Conservation (phyloP, 805 yeast genomes). For the Hanseniaspora hatyaiensis region DNA sequence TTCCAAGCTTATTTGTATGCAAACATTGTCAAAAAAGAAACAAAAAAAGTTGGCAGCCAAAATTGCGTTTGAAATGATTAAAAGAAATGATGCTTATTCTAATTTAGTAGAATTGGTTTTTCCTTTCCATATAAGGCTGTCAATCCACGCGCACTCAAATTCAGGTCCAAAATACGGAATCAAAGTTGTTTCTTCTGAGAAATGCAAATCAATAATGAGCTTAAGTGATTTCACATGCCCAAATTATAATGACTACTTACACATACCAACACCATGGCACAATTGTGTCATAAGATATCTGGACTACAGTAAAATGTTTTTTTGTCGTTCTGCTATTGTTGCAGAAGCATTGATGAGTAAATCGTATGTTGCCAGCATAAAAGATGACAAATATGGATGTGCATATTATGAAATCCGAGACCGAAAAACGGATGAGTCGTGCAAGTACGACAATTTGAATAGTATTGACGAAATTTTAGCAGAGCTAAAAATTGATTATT, state of each 20-base stretch:
- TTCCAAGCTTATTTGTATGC: constrained; percentile 32
- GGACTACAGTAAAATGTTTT: constrained; percentile 27
- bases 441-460: constrained; percentile 1
- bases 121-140: constrained; percentile 48
- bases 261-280: constrained; percentile 61
- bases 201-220: constrained; percentile 39
- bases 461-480: constrained; percentile 2
- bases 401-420: background rate
- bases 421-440: background rate
- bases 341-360: constrained; percentile 31
- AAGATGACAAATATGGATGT: constrained; percentile 17
- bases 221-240: constrained; percentile 34
- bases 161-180: constrained; percentile 52
- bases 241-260: constrained; percentile 40
- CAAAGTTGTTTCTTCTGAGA: constrained; percentile 34
- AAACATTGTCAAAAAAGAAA: constrained; percentile 34
- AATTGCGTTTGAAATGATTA: constrained; percentile 55
- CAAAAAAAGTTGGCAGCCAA: constrained; percentile 41
- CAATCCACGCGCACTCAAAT: constrained; percentile 52
- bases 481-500: background rate
- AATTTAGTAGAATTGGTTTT: constrained; percentile 48
- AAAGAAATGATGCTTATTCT: constrained; percentile 53
- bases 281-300: constrained; percentile 39
- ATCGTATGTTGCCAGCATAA: constrained; percentile 30
- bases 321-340: constrained; percentile 32